These are phyloP conservation scores for Magnaporthales sp. DNA, from an alignment of 2,329 filamentous ascomycete species.

Conservation along the genomic window DNA sequence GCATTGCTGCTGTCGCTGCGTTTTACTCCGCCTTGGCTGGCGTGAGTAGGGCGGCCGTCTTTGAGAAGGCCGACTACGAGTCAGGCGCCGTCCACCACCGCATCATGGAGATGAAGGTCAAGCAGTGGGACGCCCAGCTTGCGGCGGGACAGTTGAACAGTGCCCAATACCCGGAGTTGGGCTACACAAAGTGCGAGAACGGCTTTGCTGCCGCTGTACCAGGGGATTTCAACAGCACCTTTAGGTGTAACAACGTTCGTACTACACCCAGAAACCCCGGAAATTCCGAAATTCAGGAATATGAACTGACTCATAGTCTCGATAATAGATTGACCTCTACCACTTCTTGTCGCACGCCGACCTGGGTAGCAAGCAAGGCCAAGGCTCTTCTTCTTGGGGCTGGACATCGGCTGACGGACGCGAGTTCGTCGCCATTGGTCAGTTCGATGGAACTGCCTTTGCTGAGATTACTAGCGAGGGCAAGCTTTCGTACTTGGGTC, in stretches of 20 bases:
- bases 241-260: conserved; percentile 1
- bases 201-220: conserved; percentile 2
- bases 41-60: not conserved
- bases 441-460: conserved; percentile 45
- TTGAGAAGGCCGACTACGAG: not conserved
- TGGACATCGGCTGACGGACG: conserved; percentile 44
- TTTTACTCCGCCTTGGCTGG: conserved; percentile 3
- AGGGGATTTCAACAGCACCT: conserved; percentile 3
- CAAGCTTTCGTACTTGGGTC: conserved; percentile 42
- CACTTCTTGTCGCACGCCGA: conserved; percentile 3
- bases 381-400: conserved; percentile 17
- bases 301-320: not conserved
- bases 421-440: conserved; percentile 45
- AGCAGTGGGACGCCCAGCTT: not conserved
- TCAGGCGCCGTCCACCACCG: conserved; percentile 1
- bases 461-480: conserved; percentile 40
- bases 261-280: not conserved
- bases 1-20: not conserved
- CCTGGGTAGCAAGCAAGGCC: not conserved
- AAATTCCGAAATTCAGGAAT: no score
- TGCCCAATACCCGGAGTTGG: conserved; percentile 1
- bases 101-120: conserved; percentile 3
- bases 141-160: conserved; percentile 1
- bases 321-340: conserved; percentile 2
- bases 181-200: not conserved